Base-by-base conservation (phyloP, 1,139 yeast species). In the Saccharomyces hybrid region DNA sequence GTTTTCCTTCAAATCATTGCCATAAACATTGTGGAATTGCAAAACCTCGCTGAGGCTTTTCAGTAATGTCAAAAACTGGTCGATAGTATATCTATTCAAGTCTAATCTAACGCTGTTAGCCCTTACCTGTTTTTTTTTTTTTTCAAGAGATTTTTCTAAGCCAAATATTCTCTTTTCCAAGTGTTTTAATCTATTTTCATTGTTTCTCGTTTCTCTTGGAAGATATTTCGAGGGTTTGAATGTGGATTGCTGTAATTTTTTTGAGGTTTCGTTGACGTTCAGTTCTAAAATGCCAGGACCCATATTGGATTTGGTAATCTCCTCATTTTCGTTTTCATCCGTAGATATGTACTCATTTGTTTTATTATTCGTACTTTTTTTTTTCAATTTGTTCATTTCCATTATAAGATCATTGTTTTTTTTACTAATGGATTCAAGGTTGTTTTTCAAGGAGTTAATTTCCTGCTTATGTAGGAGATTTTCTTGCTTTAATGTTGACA, bases 121-220 rank as follows among this genome's bases (percentile, higher is more conserved):
- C 44, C 16, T 38, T 9, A 38, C 9, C 26, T 38, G 44, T 20
- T 11, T 38, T 20, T 20, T 38, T 20, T 44, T 50, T 30, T 28
- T 50, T 50, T 44, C 47, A 41, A 20, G 52, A 44, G 14, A 41
- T 44, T 23, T 50, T 30, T 30, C 34, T 27, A 23, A 30, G 25
- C 27, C 44, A 30, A 14, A 44, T 30, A 44, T n/a, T 30, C 16
- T 50, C 34, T 50, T 50, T 44, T 23, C 31, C n/a, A 27, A 7
- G 5, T 46, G 13, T 16, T 25, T 46, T 14, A 26, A 27, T 9
- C 23, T 44, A n/a, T 44, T 44, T n/a, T 30, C 47, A 28, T 26
- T 50, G 23, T 30, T 50, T 30, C 16, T 26, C 23, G 42, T 5
- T 16, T 28, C 28, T 14, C 34, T 44, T 30, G 34, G 49, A 23